Conservation (phyloP, 441 rosid genomes). For the Adansonia grandidieri region DNA sequence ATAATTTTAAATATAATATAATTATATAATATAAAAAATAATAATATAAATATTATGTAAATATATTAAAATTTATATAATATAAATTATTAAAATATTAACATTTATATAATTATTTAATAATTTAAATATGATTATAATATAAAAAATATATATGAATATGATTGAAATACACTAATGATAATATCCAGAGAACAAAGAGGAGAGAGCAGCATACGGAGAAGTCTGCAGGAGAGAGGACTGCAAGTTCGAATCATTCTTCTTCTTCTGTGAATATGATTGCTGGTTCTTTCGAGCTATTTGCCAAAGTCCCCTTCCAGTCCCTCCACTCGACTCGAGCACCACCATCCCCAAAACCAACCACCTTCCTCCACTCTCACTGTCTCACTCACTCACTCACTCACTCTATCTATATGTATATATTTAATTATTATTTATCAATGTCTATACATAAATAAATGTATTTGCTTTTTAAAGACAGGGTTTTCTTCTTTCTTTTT, state of each 20-base stretch:
- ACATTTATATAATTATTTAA: too few species aligned
- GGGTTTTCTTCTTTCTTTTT: background rate
- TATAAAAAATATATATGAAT: too few species aligned
- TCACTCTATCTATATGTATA: background rate
- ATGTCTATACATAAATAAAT: background rate
- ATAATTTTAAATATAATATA: too few species aligned
- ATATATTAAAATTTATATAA: too few species aligned
- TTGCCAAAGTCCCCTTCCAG: background rate
- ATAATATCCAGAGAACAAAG: background rate
- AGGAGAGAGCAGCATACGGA: constrained; percentile 44
- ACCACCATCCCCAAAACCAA: background rate
- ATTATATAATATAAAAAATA: too few species aligned
- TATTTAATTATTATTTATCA: background rate
- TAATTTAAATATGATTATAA: too few species aligned
- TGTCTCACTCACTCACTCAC: constrained; percentile 5
- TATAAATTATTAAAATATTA: too few species aligned
- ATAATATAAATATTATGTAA: too few species aligned
- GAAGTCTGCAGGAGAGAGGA: constrained; percentile 56
- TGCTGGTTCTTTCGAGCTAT: constrained; percentile 34
- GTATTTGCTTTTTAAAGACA: constrained; percentile 15
- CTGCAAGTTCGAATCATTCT: constrained; percentile 81
- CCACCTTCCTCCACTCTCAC: background rate
- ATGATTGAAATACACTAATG: too few species aligned
- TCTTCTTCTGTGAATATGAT: constrained; percentile 62
- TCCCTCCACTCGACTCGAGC: background rate